Conservation (phyloP, 441 rosid species). For the Rhodomyrtus psidioides region DNA sequence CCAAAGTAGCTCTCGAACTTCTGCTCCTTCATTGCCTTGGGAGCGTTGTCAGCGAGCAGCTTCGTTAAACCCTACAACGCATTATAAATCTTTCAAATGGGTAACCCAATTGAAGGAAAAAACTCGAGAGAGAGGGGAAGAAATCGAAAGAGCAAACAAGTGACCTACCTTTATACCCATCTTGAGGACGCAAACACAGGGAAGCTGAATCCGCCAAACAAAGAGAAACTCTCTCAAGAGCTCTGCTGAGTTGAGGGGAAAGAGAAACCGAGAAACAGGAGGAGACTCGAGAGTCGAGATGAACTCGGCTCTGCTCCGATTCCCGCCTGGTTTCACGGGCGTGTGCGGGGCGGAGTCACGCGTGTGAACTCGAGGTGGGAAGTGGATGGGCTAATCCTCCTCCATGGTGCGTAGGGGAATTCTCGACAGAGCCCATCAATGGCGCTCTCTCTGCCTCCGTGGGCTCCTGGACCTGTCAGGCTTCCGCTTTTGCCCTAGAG, state of each 20-base stretch:
- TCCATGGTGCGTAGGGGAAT: neutral
- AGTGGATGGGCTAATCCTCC: neutral
- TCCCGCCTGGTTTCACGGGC: neutral
- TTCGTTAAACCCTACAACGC: slow-evolving; percentile 2
- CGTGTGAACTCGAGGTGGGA: neutral
- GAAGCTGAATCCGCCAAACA: neutral
- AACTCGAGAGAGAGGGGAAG: neutral
- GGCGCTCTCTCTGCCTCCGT: neutral
- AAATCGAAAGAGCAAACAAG: neutral
- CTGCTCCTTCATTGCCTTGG: slow-evolving; percentile 4
- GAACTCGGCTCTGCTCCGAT: neutral
- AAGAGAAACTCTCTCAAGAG: neutral
- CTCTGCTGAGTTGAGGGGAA: neutral
- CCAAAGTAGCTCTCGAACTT: slow-evolving; percentile 6
- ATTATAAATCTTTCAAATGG: neutral
- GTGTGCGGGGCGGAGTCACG: neutral
- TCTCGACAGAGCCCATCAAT: neutral
- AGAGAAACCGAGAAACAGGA: neutral
- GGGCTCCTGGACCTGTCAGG: neutral
- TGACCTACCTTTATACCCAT: neutral
- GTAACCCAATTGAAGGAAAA: neutral
- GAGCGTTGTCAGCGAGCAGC: slow-evolving; percentile 4
- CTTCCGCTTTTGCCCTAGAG: neutral
- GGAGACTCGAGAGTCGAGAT: neutral
- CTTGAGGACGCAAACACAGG: neutral